Evolutionary conservation across 345 rosid species (phyloP), one percentile per base, ranked within the genome.

Genomic region (Clarkia xantiana): DNA sequence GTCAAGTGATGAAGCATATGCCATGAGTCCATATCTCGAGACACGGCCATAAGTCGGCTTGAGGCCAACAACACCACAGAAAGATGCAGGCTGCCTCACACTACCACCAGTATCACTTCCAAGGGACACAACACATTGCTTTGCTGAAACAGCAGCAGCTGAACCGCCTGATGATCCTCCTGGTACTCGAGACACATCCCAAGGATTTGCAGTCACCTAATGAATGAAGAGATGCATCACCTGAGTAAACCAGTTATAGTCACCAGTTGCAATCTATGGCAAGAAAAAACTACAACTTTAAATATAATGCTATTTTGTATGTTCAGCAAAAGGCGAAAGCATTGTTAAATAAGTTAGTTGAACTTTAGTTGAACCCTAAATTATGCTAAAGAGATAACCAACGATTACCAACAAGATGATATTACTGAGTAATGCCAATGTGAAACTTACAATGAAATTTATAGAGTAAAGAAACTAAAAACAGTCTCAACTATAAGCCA

Each of bases 31-130:
- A 59, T 69, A 89, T 72, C 95, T 76, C 12, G 95, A 90, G 41
- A 90, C 94, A 51, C 97, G 94, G 4, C 97, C 97, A 59, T 90
- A 90, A 9, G 88, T 85, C 6, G 95, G 97, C 70, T 90, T 85
- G 57, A 90, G 50, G 16, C 97, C 97, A 56, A 85, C 97, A 57
- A 90, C 94, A 36, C 95, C 97, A 57, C 95, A 85, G 42, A 90
- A 82, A 0, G 97, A 89, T 36, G 95, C 95, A 11, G 95, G 97
- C 70, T 89, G 97, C 51, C 97, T 79, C 51, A 89, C 95, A 62
- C 97, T 89, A 54, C 95, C 97, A 54, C 95, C 97, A n/a, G 97
- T 85, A 75, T 89, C 97, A 72, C 97, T 89, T 36, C 95, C 95
- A 54, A 89, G 82, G 4, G 97, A 74, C 22, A 85, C 95, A 41